Conservation (phyloP, 2,329 filamentous ascomycete species). For the Clarireedia sp. region DNA sequence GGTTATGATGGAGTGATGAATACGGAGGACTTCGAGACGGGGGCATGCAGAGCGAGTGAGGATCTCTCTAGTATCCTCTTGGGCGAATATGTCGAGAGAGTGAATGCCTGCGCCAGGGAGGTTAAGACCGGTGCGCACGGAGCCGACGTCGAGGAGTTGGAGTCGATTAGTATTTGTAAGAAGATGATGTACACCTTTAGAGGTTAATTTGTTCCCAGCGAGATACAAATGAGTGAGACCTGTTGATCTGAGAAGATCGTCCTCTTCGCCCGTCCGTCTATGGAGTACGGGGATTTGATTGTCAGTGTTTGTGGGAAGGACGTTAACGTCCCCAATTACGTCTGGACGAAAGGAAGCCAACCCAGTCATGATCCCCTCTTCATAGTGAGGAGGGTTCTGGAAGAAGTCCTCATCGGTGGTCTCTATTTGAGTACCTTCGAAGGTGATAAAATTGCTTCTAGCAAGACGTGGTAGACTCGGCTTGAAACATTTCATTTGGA, state of each 20-base stretch:
- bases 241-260: constrained; percentile 34
- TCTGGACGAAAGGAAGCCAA: not conserved
- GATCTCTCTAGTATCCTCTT: not conserved
- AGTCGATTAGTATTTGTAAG: constrained; percentile 37
- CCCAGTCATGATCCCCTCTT: not conserved
- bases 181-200: constrained; percentile 36
- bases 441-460: not conserved
- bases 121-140: constrained; percentile 19
- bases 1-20: constrained; percentile 55
- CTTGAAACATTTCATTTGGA: constrained; percentile 22
- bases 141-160: constrained; percentile 45
- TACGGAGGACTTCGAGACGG: constrained; percentile 43
- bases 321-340: not conserved
- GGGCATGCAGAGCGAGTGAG: not conserved
- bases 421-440: not conserved
- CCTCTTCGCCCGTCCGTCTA: constrained; percentile 14
- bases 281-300: not conserved
- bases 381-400: constrained; percentile 26
- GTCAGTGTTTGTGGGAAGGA: not conserved
- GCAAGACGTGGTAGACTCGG: not conserved
- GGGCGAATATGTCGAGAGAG: not conserved
- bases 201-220: constrained; percentile 42
- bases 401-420: constrained; percentile 30
- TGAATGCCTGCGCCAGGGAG: not conserved
- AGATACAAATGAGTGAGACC: constrained; percentile 49